Evolutionary conservation across 257 asterid genomes (phyloP).

Genomic region (Agastache rugosa): DNA sequence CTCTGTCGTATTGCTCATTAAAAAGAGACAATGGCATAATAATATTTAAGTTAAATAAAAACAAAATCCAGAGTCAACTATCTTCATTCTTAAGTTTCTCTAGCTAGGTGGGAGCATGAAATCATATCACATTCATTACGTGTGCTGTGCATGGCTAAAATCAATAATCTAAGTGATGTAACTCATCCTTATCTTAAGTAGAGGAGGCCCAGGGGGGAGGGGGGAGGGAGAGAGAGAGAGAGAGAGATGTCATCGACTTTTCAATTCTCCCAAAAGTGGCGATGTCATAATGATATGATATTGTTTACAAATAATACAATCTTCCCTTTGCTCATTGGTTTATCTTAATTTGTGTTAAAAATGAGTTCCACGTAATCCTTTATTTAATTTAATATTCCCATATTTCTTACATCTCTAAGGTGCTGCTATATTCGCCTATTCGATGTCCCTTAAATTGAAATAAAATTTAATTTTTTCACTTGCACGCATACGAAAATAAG

Average conservation of each 20-base stretch:
- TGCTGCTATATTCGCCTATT: neutral
- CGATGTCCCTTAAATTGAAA: neutral
- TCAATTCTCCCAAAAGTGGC: conserved; percentile 31
- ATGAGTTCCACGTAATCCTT: conserved; percentile 36
- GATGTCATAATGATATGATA: conserved; percentile 13
- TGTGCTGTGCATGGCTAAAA: conserved; percentile 33
- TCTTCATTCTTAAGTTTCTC: conserved; percentile 39
- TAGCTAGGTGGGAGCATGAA: conserved; percentile 1
- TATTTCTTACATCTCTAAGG: neutral
- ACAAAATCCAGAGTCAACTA: conserved; percentile 1
- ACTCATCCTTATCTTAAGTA: conserved; percentile 40
- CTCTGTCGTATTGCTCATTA: neutral
- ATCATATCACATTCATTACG: conserved; percentile 30
- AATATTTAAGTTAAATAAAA: neutral
- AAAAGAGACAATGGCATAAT: neutral
- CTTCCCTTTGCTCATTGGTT: conserved; percentile 25
- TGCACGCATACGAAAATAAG: neutral
- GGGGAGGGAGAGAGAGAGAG: neutral
- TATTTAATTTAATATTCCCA: neutral
- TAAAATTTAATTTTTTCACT: neutral
- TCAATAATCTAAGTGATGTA: conserved; percentile 35
- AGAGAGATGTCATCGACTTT: conserved; percentile 32
- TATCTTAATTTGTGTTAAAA: neutral
- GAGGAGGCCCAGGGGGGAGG: too few species aligned
- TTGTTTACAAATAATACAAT: conserved; percentile 6